Evolutionary conservation across 2,329 filamentous ascomycete genomes (phyloP).

Genomic region (Fusarium buxicola): DNA sequence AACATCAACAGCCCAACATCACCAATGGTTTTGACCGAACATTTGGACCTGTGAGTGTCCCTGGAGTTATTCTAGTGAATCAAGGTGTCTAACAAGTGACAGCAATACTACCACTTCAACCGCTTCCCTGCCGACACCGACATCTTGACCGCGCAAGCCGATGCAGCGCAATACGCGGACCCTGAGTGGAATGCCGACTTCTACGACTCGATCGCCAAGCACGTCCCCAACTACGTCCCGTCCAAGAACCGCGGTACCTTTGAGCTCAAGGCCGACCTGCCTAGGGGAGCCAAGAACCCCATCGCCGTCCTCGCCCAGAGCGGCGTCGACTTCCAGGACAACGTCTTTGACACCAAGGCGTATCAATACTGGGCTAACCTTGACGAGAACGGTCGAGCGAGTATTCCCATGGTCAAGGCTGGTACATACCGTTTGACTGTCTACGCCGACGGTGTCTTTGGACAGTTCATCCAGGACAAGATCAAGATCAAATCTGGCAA

Average conservation of each 20-base stretch:
- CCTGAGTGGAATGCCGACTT: slow-evolving; percentile 69
- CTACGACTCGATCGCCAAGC: slow-evolving; percentile 71
- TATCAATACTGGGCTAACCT: slow-evolving; percentile 73
- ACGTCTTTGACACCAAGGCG: slow-evolving; percentile 63
- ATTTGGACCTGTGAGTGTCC: slow-evolving; percentile 63
- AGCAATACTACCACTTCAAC: slow-evolving; percentile 72
- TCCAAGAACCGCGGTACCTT: slow-evolving; percentile 63
- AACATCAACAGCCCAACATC: slow-evolving; percentile 63
- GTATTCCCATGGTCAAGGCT: slow-evolving; percentile 65
- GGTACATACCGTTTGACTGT: slow-evolving; percentile 72
- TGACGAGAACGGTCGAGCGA: slow-evolving; percentile 58
- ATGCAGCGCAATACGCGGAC: slow-evolving; percentile 64
- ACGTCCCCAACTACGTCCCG: slow-evolving; percentile 69
- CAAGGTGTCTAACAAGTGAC: slow-evolving; percentile 7
- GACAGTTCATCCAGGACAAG: slow-evolving; percentile 67
- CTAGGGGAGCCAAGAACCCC: slow-evolving; percentile 60
- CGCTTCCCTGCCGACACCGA: slow-evolving; percentile 58
- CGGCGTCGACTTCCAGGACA: slow-evolving; percentile 50
- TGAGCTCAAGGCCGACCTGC: slow-evolving; percentile 63
- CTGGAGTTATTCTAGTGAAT: background rate
- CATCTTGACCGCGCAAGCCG: slow-evolving; percentile 61
- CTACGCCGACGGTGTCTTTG: slow-evolving; percentile 72
- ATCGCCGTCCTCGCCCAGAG: slow-evolving; percentile 64
- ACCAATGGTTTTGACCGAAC: slow-evolving; percentile 73
- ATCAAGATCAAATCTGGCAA: slow-evolving; percentile 55